Evolutionary conservation across 305 asterid genomes (phyloP).

Genomic region (Galium porrigens): DNA sequence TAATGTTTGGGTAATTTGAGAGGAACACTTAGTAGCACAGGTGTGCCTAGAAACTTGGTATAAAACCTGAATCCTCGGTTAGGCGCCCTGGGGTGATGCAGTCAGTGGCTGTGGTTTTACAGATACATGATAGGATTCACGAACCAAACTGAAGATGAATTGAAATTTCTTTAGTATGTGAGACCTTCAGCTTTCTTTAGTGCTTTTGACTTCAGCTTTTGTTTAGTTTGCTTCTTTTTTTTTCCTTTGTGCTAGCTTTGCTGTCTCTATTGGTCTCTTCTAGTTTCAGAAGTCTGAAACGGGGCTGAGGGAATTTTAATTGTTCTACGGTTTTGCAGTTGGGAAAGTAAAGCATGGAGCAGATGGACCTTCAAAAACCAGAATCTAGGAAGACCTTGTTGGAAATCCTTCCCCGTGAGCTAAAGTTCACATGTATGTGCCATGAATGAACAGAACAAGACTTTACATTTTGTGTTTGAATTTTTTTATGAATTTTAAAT

Average conservation of each 20-base stretch:
- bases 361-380: constrained; percentile 45
- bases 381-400: constrained; percentile 37
- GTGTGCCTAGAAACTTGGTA: background rate
- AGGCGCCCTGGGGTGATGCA: background rate
- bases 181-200: too few relatives aligned
- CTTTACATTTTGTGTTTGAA: background rate
- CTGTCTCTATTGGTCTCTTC: background rate
- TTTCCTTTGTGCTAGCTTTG: background rate
- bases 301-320: constrained; percentile 6
- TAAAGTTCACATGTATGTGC: constrained; percentile 53
- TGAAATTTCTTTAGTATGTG: too few relatives aligned
- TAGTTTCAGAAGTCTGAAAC: background rate
- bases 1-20: background rate
- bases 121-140: too few relatives aligned
- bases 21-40: background rate
- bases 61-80: background rate
- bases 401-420: constrained; percentile 73
- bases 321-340: constrained; percentile 24
- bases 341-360: constrained; percentile 28
- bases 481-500: background rate
- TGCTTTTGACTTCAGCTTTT: background rate
- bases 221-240: background rate
- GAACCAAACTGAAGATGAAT: too few relatives aligned
- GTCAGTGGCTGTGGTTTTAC: too few relatives aligned
- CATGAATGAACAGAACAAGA: constrained; percentile 6